Percentiles rank a stretch among this genome's conserved stretches.
These are phyloP conservation scores for Rhynchospora pubera DNA, from an alignment of 176 grass and related monocot species.

Conservation along the genomic window DNA sequence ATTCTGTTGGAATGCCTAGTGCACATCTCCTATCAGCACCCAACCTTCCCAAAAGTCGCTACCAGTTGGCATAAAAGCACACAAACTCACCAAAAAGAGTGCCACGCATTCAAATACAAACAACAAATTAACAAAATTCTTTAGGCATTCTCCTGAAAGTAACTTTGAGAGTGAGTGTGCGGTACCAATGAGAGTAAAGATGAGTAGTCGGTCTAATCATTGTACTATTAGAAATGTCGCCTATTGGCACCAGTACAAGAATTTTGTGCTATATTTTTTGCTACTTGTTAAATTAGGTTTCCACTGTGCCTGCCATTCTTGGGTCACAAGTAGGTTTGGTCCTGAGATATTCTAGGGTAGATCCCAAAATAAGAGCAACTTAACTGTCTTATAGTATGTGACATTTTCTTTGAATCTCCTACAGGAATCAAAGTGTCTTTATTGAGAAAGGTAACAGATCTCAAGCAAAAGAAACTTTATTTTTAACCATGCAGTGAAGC, in stretches of 20 bases:
- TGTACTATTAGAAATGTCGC: neutral
- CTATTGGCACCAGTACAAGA: neutral
- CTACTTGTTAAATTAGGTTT: conserved; percentile 9
- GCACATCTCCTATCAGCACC: neutral
- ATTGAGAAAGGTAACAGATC: neutral
- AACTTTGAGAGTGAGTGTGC: neutral
- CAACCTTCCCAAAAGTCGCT: neutral
- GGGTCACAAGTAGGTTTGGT: neutral
- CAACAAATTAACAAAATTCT: neutral
- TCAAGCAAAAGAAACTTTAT: neutral
- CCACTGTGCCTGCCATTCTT: neutral
- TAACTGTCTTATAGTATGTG: neutral
- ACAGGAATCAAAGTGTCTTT: neutral
- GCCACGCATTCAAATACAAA: neutral
- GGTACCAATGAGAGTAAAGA: neutral
- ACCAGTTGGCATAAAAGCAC: conserved; percentile 1
- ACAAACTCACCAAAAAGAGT: neutral
- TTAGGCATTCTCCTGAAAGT: neutral
- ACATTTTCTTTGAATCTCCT: neutral
- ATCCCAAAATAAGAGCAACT: neutral
- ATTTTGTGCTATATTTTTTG: neutral
- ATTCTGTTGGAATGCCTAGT: neutral
- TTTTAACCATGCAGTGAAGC: neutral
- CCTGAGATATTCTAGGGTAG: neutral
- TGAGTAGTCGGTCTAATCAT: neutral